phyloP scores from a whole-genome alignment of 768 basidiomycete species.

The Tylopilus subfusipes region DNA sequence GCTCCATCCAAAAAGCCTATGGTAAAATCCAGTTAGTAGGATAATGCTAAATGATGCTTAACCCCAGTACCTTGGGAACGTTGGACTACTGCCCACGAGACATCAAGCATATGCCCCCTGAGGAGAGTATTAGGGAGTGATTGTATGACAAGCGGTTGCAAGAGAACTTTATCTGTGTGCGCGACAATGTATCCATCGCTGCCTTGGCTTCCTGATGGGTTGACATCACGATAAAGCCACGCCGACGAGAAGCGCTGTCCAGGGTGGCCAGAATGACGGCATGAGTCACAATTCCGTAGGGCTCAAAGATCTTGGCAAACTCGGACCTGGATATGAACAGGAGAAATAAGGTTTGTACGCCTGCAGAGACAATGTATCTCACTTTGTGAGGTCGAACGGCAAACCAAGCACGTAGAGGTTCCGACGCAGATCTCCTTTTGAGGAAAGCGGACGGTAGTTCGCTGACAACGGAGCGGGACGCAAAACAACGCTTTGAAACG shows the following conservation, averaged over 20 bases:
- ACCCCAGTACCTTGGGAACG: constrained; percentile 64
- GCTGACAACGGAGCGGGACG: constrained; percentile 10
- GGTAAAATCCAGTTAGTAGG: constrained; percentile 6
- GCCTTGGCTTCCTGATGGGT: constrained; percentile 64
- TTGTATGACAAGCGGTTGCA: background rate
- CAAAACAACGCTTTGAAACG: constrained; percentile 37
- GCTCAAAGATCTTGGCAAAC: constrained; percentile 58
- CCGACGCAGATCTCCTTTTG: constrained; percentile 48
- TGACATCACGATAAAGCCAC: constrained; percentile 82
- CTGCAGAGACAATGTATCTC: constrained; percentile 15
- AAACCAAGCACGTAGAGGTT: constrained; percentile 84
- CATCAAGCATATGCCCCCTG: constrained; percentile 73
- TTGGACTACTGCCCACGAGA: constrained; percentile 87
- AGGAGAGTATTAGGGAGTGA: constrained; percentile 3
- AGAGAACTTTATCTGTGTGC: constrained; percentile 64
- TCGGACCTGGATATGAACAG: constrained; percentile 38
- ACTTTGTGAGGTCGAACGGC: constrained; percentile 81
- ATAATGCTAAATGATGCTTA: background rate
- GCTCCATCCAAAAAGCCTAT: constrained; percentile 79
- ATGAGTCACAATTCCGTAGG: constrained; percentile 65
- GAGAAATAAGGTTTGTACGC: background rate
- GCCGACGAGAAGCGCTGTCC: constrained; percentile 77
- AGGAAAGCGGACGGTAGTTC: constrained; percentile 14
- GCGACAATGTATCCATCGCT: constrained; percentile 65
- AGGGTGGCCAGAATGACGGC: constrained; percentile 81